Base-by-base conservation (phyloP, 2,329 filamentous ascomycete species). In the Periconia sp. region DNA sequence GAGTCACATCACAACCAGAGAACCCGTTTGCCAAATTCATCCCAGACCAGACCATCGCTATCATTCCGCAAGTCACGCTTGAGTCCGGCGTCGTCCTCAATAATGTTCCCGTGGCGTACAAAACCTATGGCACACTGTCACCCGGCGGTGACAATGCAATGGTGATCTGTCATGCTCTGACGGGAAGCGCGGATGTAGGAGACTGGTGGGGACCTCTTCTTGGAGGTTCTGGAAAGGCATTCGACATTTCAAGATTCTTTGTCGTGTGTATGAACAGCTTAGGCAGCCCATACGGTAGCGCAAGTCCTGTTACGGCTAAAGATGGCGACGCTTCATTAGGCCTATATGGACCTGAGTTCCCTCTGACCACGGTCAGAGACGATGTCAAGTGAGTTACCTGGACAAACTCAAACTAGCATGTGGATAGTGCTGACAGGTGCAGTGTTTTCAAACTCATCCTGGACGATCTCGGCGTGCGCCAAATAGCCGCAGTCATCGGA, bases 271-370 rank as follows among this genome's bases (percentile, higher is more conserved):
- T 92, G 77, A 94, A 94, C 73, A 90, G 88, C 66, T 70, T 92
- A 34, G 89, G 89, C 32, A 92, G 88, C 59, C 89, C 89, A 0
- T 95, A 95, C 62, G 89, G 89, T 21, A 89, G 87, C 44, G 88
- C 88, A n/a, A 92, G 89, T 65, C 89, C 89, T 1, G 88, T 92
- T 39, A 99, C 94, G 2, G 86, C 85, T 57, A 95, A 89, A 69
- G 86, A 96, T 63, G 91, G 91, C 11, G 83, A 95, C 58, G 73
- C 80, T 12, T 77, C 76, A 37, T 84, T 88, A 50, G 91, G 83
- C 13, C 82, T 82, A 57, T 99, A 99, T 64, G 94, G 94, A 0
- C 94, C 94, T 1, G 94, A 99, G 64, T 99, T 99, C 57, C 94
- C 94, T 33, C 75, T 99, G 52, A 96, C 94, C 1, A 97, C 94